Percentiles rank a stretch among this genome's conserved stretches.
Evolutionary conservation across 495 filamentous ascomycete species (phyloP).

Genomic region (Bryoglossum gracile): DNA sequence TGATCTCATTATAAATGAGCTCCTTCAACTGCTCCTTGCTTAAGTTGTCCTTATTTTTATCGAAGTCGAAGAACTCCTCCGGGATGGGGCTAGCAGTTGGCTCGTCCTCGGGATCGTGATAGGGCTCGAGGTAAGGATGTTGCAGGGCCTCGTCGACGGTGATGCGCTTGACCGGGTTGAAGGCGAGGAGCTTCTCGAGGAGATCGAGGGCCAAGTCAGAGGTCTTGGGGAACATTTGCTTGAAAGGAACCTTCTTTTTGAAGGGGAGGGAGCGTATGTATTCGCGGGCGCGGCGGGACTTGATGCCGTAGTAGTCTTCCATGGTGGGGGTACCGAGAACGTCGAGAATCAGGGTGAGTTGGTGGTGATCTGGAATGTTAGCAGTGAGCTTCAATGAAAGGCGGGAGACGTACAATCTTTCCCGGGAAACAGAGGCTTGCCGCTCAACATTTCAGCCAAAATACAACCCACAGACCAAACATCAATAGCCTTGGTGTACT

Average conservation of each 20-base stretch:
- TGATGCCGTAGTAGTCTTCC: slow-evolving; percentile 99
- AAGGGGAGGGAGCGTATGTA: slow-evolving; percentile 99
- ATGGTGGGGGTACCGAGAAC: slow-evolving; percentile 98
- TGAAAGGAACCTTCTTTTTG: slow-evolving; percentile 99
- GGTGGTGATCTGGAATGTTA: slow-evolving; percentile 82
- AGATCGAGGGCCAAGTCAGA: slow-evolving; percentile 90
- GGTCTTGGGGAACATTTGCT: slow-evolving; percentile 94
- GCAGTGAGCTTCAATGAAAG: slow-evolving; percentile 20
- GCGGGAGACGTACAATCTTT: slow-evolving; percentile 77
- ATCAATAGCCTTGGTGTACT: slow-evolving; percentile 99
- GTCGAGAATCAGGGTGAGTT: slow-evolving; percentile 94
- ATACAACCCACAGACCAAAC: slow-evolving; percentile 99
- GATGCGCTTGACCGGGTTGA: slow-evolving; percentile 98
- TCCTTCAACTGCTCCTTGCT: slow-evolving; percentile 98
- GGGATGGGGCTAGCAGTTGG: slow-evolving; percentile 94
- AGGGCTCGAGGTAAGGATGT: slow-evolving; percentile 97
- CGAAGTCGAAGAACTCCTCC: slow-evolving; percentile 99
- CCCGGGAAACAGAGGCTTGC: slow-evolving; percentile 96
- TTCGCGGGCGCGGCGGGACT: slow-evolving; percentile 93
- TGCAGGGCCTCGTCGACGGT: slow-evolving; percentile 94
- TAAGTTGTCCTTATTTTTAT: slow-evolving; percentile 98
- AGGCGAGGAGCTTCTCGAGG: slow-evolving; percentile 89
- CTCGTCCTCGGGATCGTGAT: slow-evolving; percentile 98
- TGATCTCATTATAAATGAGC: slow-evolving; percentile 96
- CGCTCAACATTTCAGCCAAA: slow-evolving; percentile 98